phyloP scores from a whole-genome alignment of 2,329 filamentous ascomycete species.

The Pestalotiopsis sp. region DNA sequence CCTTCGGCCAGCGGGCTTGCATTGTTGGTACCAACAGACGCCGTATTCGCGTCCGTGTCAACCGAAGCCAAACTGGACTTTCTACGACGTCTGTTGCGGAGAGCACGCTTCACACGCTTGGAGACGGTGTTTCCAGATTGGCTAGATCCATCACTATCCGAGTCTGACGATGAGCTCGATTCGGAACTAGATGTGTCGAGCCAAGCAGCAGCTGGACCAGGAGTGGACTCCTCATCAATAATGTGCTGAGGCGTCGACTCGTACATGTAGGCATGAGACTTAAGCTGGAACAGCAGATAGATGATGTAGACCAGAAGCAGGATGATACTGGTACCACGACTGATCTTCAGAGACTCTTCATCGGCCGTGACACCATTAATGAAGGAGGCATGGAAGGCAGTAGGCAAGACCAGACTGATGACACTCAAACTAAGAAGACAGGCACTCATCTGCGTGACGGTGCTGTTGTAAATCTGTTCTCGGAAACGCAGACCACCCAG shows the following conservation, averaged over 20 bases:
- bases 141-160: slow-evolving; percentile 71
- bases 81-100: slow-evolving; percentile 68
- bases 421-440: slow-evolving; percentile 88
- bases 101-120: slow-evolving; percentile 73
- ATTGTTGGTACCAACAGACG: slow-evolving; percentile 41
- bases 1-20: slow-evolving; percentile 37
- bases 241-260: slow-evolving; percentile 89
- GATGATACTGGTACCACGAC: slow-evolving; percentile 83
- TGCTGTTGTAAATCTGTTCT: slow-evolving; percentile 95
- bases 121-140: slow-evolving; percentile 63
- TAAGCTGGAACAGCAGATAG: slow-evolving; percentile 87
- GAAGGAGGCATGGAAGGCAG: slow-evolving; percentile 91
- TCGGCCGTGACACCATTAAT: slow-evolving; percentile 63
- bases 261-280: slow-evolving; percentile 89
- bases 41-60: slow-evolving; percentile 48
- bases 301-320: slow-evolving; percentile 79
- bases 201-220: slow-evolving; percentile 80
- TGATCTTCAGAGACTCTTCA: slow-evolving; percentile 74
- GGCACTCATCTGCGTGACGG: slow-evolving; percentile 94
- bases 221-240: slow-evolving; percentile 87
- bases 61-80: slow-evolving; percentile 76
- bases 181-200: slow-evolving; percentile 69
- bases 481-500: slow-evolving; percentile 82
- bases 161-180: slow-evolving; percentile 55
- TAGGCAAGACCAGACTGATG: slow-evolving; percentile 84